phyloP scores from a whole-genome alignment of 1,139 yeast species.

The Pichia sp. region DNA sequence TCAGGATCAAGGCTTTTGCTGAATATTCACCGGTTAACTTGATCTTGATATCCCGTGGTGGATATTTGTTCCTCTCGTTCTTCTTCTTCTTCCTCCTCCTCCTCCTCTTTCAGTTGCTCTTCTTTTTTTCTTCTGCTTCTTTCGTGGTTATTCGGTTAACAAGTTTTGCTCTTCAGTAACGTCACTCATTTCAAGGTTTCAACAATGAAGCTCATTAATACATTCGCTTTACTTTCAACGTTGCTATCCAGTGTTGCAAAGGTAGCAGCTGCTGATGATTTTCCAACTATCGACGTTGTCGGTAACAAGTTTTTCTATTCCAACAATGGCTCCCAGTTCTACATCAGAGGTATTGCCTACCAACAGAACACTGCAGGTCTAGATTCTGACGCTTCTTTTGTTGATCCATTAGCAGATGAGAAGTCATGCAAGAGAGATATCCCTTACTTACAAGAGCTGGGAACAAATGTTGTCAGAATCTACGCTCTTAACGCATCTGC shows the following conservation, averaged over 20 bases:
- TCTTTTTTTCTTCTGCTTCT: not conserved
- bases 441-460: conserved; percentile 50
- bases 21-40: too few species aligned
- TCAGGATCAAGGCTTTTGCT: too few species aligned
- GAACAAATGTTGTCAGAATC: conserved; percentile 65
- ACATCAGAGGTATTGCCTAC: conserved; percentile 71
- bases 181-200: too few species aligned
- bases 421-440: conserved; percentile 72
- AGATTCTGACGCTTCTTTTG: conserved; percentile 22
- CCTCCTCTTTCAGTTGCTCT: not conserved
- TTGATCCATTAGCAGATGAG: conserved; percentile 68
- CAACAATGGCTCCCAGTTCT: conserved; percentile 69
- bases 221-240: conserved; percentile 14
- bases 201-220: conserved; percentile 5
- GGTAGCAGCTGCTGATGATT: conserved; percentile 13
- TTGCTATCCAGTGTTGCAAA: conserved; percentile 6
- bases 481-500: conserved; percentile 64
- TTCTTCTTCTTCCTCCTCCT: too few species aligned
- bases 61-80: too few species aligned
- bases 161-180: too few species aligned
- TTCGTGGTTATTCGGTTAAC: too few species aligned
- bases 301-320: conserved; percentile 70
- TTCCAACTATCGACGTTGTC: conserved; percentile 41
- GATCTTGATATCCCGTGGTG: too few species aligned
- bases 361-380: conserved; percentile 43